These are phyloP conservation scores for Prunus armeniaca DNA, from an alignment of 306 rosid genomes.

Conservation along the genomic window DNA sequence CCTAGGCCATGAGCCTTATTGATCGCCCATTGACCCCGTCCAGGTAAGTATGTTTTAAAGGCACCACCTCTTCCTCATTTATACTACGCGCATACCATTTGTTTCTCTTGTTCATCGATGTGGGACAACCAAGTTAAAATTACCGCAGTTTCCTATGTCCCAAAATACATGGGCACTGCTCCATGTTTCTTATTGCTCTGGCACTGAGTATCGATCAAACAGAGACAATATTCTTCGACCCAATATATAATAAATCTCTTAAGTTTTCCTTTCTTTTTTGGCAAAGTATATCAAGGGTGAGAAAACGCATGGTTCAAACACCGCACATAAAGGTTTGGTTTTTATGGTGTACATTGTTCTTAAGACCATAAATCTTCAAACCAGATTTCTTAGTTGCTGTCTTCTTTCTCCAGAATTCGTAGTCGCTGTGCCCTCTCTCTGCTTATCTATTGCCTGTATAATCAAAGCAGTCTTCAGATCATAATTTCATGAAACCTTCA, in stretches of 20 bases:
- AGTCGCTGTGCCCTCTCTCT: background rate
- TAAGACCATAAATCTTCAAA: background rate
- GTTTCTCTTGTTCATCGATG: background rate
- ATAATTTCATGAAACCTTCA: too few relatives aligned
- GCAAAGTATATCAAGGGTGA: too few relatives aligned
- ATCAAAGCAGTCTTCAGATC: too few relatives aligned
- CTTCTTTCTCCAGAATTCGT: background rate
- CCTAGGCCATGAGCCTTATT: slow-evolving; percentile 44
- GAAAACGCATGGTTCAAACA: too few relatives aligned
- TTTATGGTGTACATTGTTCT: background rate
- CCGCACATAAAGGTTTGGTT: too few relatives aligned
- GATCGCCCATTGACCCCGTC: slow-evolving; percentile 64
- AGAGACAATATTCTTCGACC: too few relatives aligned
- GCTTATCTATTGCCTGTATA: too few relatives aligned
- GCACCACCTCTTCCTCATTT: background rate
- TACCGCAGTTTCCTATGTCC: background rate
- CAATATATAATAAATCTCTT: too few relatives aligned
- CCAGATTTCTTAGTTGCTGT: background rate
- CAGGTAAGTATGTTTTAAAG: slow-evolving; percentile 20
- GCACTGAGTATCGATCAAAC: background rate
- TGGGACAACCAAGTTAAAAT: slow-evolving; percentile 3
- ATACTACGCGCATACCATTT: rapidly evolving
- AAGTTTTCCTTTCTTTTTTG: too few relatives aligned
- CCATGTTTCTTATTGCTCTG: too few relatives aligned
- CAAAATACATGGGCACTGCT: background rate